phyloP scores from a whole-genome alignment of 2,329 filamentous ascomycete genomes.

The Tolypocladium tropicale region DNA sequence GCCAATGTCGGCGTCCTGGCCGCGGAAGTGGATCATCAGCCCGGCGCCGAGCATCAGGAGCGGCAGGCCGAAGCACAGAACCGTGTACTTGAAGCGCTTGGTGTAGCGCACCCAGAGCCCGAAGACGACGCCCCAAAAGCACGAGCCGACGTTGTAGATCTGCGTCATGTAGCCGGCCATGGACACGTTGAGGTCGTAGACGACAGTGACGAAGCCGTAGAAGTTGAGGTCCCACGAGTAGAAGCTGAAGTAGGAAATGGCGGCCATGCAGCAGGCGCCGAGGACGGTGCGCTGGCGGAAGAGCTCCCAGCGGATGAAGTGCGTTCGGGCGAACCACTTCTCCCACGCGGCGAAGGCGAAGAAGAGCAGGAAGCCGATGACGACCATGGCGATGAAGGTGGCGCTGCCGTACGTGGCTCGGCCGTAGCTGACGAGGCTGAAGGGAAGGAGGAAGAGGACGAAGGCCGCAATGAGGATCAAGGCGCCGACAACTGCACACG shows the following conservation, averaged over 20 bases:
- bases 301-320: slow-evolving; percentile 46
- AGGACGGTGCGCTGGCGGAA: slow-evolving; percentile 38
- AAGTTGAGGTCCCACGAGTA: slow-evolving; percentile 40
- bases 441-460: slow-evolving; percentile 51
- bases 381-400: slow-evolving; percentile 41
- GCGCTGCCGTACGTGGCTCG: slow-evolving; percentile 36
- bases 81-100: slow-evolving; percentile 41
- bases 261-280: slow-evolving; percentile 31
- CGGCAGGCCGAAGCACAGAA: slow-evolving; percentile 41
- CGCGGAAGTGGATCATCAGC: slow-evolving; percentile 49
- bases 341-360: slow-evolving; percentile 48
- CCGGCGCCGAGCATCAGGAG: slow-evolving; percentile 43
- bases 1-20: slow-evolving; percentile 36
- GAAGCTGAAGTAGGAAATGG: slow-evolving; percentile 31
- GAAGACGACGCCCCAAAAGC: slow-evolving; percentile 36
- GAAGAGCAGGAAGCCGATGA: slow-evolving; percentile 47
- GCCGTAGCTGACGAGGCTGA: slow-evolving; percentile 39
- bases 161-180: slow-evolving; percentile 37
- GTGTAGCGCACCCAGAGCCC: slow-evolving; percentile 37
- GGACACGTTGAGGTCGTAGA: slow-evolving; percentile 37
- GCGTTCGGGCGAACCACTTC: slow-evolving; percentile 41
- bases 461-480: slow-evolving; percentile 44
- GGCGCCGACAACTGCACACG: slow-evolving; percentile 36
- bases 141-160: slow-evolving; percentile 38
- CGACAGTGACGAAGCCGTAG: slow-evolving; percentile 40